A percentile compares a stretch with the other conserved stretches of the same genome.
These are phyloP conservation scores for Cyberlindnera subsufficiens DNA, from an alignment of 805 yeast genomes.

Conservation along the genomic window DNA sequence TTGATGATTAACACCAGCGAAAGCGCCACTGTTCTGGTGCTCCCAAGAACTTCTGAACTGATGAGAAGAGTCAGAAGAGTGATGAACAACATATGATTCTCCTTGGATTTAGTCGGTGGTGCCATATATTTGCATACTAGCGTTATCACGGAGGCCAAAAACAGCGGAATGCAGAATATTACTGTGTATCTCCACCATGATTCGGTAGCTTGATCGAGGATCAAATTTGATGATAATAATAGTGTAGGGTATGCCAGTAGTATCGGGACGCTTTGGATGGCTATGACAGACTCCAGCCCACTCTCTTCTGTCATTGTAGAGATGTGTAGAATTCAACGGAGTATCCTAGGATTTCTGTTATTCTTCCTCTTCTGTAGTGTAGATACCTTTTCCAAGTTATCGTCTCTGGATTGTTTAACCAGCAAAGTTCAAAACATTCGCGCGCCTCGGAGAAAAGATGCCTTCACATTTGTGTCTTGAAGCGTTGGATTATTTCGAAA, in stretches of 20 bases:
- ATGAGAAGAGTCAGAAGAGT: constrained; percentile 9
- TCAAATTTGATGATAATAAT: constrained; percentile 18
- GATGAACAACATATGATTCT: background rate
- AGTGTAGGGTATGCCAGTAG: constrained; percentile 24
- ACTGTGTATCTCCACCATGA: constrained; percentile 1
- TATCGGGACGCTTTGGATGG: constrained; percentile 20
- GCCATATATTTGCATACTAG: constrained; percentile 4
- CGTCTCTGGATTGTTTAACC: background rate
- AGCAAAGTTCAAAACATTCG: no score
- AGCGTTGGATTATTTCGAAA: no score
- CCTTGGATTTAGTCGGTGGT: background rate
- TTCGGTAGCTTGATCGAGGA: constrained; percentile 5
- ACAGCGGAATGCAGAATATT: constrained; percentile 8
- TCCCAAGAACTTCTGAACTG: constrained; percentile 13
- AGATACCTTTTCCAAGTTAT: background rate
- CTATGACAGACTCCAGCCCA: constrained; percentile 19
- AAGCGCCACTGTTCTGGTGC: constrained; percentile 19
- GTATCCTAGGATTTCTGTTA: background rate
- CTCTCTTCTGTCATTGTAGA: background rate
- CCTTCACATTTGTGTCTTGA: no score
- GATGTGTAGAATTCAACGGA: background rate
- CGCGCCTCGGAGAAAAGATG: no score
- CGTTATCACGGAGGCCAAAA: constrained; percentile 13
- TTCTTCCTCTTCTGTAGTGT: no score
- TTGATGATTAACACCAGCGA: constrained; percentile 17